Conservation (phyloP, 176 grass and related monocot species). For the Carex kokanica region DNA sequence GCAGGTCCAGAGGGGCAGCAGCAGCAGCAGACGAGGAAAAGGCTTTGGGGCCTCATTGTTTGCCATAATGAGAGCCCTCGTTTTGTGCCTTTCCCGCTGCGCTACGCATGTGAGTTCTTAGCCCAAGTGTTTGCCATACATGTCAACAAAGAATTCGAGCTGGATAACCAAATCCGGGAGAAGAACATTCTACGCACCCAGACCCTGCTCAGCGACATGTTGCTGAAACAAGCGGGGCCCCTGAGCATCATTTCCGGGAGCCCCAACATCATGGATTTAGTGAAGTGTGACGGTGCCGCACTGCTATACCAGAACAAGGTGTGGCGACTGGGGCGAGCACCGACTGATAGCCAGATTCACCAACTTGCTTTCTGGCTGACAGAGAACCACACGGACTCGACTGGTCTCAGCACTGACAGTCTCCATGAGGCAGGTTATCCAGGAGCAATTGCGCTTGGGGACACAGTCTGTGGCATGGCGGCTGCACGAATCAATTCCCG, state of each 20-base stretch:
- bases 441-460: constrained; percentile 56
- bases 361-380: constrained; percentile 75
- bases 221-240: constrained; percentile 71
- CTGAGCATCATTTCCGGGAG: constrained; percentile 61
- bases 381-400: constrained; percentile 83
- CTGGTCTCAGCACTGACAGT: constrained; percentile 90
- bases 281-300: constrained; percentile 73
- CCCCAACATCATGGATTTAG: constrained; percentile 95
- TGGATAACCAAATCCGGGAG: constrained; percentile 79
- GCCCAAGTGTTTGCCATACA: constrained; percentile 90
- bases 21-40: constrained; percentile 54
- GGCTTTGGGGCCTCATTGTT: constrained; percentile 82
- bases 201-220: constrained; percentile 74
- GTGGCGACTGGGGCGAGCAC: constrained; percentile 55
- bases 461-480: constrained; percentile 82
- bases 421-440: constrained; percentile 90
- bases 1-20: not conserved
- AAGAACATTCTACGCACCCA: constrained; percentile 85
- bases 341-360: constrained; percentile 64
- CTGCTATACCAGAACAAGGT: constrained; percentile 68
- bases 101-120: constrained; percentile 94
- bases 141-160: constrained; percentile 87
- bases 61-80: constrained; percentile 88
- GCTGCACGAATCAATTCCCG: constrained; percentile 78
- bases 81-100: constrained; percentile 82